Evolutionary conservation across 805 yeast species (phyloP), one percentile per base, ranked within the genome.

Genomic region (Scheffersomyces coipomensis): DNA sequence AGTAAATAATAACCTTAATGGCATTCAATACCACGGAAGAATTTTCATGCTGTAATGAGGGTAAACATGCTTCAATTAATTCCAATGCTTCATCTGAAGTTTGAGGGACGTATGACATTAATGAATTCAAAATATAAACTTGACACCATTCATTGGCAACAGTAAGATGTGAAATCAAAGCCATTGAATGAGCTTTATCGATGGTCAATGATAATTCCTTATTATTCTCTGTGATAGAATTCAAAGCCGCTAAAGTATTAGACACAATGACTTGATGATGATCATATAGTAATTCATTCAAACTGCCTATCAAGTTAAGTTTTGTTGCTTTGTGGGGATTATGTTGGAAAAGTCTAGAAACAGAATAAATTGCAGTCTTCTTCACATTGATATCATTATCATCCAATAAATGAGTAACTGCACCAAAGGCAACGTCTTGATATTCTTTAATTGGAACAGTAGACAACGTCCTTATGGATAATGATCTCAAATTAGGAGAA

Each of bases 1-100:
- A 62, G 61, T 88, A 90, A 6, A 86, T 63, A 12, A 89, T 76
- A 9, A 82, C 78, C 44, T 88, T 81, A 38, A 87, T 67, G 0
- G 95, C 73, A 49, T 87, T 89, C 42, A 89, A 58, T 0, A 85
- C 91, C 9, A 90, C 93, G 0, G 93, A 75, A 0, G 95, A 70
- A 59, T 87, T 89, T 13, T 81, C 83, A 56, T 87, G 95, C 52
- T 81, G 95, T 18, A 91, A 63, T 29, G 82, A 78, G 0, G 96
- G 89, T 5, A 84, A 57, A 3, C 79, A 68, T 11, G 73, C 64
- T 27, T 85, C 91, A 18, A 88, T 78, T 51, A 90, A 53, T 3
- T 69, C 68, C 31, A 77, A 62, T 0, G 96, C 88, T 27, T 85
- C 91, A 1, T 67, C 68, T n/a, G 78, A 66, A 0, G 74, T 66